These are phyloP conservation scores for Leccinum fibrillosum DNA, from an alignment of 768 basidiomycete genomes.

Conservation along the genomic window DNA sequence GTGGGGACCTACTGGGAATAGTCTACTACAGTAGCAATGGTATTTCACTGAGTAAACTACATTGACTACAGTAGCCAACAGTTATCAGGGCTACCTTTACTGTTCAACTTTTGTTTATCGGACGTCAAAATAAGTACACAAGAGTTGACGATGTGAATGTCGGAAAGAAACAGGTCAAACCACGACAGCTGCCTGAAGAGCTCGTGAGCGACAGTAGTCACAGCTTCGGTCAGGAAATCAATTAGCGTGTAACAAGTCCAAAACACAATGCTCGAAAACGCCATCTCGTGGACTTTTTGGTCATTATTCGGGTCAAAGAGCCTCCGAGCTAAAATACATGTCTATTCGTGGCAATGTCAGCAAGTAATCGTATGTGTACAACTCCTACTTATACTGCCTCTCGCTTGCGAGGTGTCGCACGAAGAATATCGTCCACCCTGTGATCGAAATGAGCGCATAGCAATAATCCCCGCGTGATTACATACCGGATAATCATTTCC, in stretches of 20 bases:
- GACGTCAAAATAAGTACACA: no score
- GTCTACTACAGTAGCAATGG: no score
- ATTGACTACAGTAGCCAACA: no score
- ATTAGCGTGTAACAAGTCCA: not conserved
- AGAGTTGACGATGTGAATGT: conserved; percentile 41
- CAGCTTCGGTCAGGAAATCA: conserved; percentile 19
- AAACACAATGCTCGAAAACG: no score
- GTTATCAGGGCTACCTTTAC: no score
- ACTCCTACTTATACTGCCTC: conserved; percentile 58
- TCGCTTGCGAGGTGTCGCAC: conserved; percentile 79
- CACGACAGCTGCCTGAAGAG: conserved; percentile 37
- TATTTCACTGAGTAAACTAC: no score
- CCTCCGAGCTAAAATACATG: not conserved
- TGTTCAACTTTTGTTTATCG: no score
- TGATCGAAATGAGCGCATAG: conserved; percentile 1
- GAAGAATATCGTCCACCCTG: conserved; percentile 90
- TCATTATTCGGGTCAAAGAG: no score
- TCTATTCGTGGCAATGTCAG: not conserved
- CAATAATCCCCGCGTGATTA: not conserved
- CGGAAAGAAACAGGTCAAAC: conserved; percentile 40
- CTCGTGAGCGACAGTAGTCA: conserved; percentile 28
- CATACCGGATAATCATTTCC: conserved; percentile 96
- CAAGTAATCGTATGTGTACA: not conserved
- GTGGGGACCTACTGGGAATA: no score
- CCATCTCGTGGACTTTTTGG: no score